These are phyloP conservation scores for Kuraishia hungarica DNA, from an alignment of 805 yeast species.

Conservation along the genomic window DNA sequence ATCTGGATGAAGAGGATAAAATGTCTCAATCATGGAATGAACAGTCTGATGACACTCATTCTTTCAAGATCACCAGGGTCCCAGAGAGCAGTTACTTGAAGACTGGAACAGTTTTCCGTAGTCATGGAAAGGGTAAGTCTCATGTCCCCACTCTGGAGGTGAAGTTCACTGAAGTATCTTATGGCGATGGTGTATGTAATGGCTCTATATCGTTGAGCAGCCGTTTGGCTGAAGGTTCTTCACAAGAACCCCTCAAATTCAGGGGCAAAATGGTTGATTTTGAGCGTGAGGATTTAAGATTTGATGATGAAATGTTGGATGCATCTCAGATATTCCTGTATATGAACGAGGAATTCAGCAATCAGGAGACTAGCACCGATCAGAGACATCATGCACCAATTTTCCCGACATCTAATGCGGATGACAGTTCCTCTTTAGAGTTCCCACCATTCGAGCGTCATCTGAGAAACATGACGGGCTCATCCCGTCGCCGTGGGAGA, in stretches of 20 bases:
- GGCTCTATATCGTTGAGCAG: background rate
- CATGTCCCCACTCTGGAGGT: background rate
- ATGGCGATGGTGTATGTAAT: background rate
- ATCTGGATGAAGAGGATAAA: background rate
- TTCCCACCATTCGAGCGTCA: background rate
- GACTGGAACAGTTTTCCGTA: background rate
- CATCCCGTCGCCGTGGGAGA: background rate
- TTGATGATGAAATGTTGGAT: constrained; percentile 14
- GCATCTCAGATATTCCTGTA: constrained; percentile 3
- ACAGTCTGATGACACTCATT: background rate
- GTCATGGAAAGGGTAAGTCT: background rate
- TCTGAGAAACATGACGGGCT: background rate
- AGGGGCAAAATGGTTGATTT: constrained; percentile 22
- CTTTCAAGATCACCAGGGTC: background rate
- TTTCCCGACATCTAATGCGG: background rate
- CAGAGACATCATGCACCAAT: background rate
- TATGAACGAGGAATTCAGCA: constrained; percentile 2
- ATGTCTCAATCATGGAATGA: background rate
- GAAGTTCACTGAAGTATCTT: background rate
- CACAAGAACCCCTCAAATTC: constrained; percentile 10
- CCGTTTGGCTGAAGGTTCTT: background rate
- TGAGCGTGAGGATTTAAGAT: constrained; percentile 15
- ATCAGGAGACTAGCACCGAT: background rate
- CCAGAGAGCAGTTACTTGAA: background rate
- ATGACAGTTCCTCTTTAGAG: background rate